Conservation (phyloP, 192 early-diverging fungal species). For the Rhizophagus sp. region DNA sequence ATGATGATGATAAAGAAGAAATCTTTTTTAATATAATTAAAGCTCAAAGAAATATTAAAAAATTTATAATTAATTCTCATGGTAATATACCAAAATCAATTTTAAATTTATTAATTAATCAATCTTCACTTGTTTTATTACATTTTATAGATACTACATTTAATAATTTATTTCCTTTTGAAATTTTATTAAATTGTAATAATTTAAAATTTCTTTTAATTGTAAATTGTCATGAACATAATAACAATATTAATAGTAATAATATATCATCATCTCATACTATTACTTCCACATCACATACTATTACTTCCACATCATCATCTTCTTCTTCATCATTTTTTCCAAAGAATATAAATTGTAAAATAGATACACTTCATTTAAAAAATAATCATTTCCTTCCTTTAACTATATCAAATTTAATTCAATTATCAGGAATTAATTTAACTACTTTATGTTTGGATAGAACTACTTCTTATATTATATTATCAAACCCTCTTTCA, state of each 20-base stretch:
- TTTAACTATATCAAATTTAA: neutral
- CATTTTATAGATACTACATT: neutral
- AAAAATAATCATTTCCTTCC: neutral
- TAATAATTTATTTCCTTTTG: neutral
- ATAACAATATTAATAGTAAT: neutral
- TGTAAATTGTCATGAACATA: neutral
- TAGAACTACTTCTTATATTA: neutral
- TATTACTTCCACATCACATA: no score
- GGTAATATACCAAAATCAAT: neutral
- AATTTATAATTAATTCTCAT: neutral
- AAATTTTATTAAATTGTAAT: neutral
- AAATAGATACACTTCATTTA: neutral
- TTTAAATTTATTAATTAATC: neutral
- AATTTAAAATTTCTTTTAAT: neutral
- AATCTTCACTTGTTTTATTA: neutral
- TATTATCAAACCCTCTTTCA: neutral
- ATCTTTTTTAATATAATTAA: neutral
- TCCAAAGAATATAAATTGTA: neutral
- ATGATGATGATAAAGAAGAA: neutral
- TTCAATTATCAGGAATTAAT: neutral
- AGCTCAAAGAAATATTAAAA: neutral
- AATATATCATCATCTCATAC: no score
- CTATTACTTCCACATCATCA: no score
- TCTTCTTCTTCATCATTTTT: neutral
- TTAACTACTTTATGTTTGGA: neutral